Base-by-base conservation (phyloP, 345 rosid species). In the Geranium rotundifolium region DNA sequence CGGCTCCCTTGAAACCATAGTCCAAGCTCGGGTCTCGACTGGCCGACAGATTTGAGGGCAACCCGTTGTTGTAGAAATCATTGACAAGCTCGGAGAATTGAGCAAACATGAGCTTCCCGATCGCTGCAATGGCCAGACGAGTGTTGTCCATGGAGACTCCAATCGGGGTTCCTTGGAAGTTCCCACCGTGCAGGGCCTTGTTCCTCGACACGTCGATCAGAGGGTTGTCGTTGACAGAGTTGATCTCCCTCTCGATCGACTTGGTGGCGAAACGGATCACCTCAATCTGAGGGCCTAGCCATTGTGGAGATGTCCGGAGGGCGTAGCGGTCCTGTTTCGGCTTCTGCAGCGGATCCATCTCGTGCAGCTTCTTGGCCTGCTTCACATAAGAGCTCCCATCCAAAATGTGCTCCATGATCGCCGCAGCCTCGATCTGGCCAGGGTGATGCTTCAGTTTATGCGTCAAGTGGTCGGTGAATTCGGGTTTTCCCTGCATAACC, bases 1-100 rank as follows among this genome's bases (percentile, higher is more conserved):
- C 89, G 29, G 90, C 90, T 4, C 90, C 93, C 71, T 86, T 84
- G 67, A 86, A 84, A 10, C 90, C 90, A 56, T 86, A 86, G 71
- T 86, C 89, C 71, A 86, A 67, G 70, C 92, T 86, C 12, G 89
- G 92, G 64, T 86, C 82, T 61, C 85, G 76, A 14, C 89, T 84
- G 18, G 77, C 89, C 0, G 89, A 73, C 17, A 86, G 77, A 60
- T 86, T 86, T 10, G 92, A 86, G 10, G 89, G 92, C 62, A 86
- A 70, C 8, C 92, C 92, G 23, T 86, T 84, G 85, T 86, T 86
- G 79, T 86, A 84, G 69, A 84, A 84, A 56, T 86, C 93, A 18
- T 84, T 84, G 4, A 82, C 87, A 3, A 86, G 85, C 67, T 86
- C 92, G 4, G 84, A 79, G 64, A 86, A 81, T 59, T 81, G 85